Percentiles rank a stretch among this genome's conserved stretches.
These are phyloP conservation scores for Ailanthus altissimus DNA, from an alignment of 345 rosid genomes.

Conservation along the genomic window DNA sequence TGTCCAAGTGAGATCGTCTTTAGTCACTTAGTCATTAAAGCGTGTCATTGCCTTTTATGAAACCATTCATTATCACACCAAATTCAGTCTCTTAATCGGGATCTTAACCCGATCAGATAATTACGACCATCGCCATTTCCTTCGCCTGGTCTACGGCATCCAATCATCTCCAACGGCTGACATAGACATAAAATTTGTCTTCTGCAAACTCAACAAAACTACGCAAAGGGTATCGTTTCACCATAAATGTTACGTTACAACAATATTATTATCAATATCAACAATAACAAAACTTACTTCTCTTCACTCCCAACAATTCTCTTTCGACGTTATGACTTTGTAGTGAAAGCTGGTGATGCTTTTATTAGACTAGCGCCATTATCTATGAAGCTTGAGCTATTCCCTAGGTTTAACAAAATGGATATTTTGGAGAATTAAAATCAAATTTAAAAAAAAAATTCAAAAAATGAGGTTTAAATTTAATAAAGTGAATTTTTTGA, in stretches of 20 bases:
- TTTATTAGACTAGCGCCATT: constrained; percentile 32
- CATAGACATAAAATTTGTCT: constrained; percentile 38
- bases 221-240: constrained; percentile 31
- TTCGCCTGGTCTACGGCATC: constrained; percentile 38
- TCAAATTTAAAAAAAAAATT: no score
- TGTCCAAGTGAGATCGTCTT: constrained; percentile 15
- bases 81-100: constrained; percentile 40
- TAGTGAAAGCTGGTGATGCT: constrained; percentile 47
- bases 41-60: not conserved
- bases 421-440: no score
- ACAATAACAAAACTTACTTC: constrained; percentile 48
- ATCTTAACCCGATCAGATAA: constrained; percentile 35
- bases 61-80: not conserved
- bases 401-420: constrained; percentile 31
- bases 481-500: no score
- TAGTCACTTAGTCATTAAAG: constrained; percentile 7
- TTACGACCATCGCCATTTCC: constrained; percentile 41
- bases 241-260: constrained; percentile 37
- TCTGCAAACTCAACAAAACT: constrained; percentile 36
- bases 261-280: constrained; percentile 49
- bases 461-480: no score
- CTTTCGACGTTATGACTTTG: constrained; percentile 27
- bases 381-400: constrained; percentile 26
- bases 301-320: constrained; percentile 39
- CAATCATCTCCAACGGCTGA: constrained; percentile 31